These are phyloP conservation scores for Cyamopsis tetragonoloba DNA, from an alignment of 306 rosid species.

Conservation along the genomic window DNA sequence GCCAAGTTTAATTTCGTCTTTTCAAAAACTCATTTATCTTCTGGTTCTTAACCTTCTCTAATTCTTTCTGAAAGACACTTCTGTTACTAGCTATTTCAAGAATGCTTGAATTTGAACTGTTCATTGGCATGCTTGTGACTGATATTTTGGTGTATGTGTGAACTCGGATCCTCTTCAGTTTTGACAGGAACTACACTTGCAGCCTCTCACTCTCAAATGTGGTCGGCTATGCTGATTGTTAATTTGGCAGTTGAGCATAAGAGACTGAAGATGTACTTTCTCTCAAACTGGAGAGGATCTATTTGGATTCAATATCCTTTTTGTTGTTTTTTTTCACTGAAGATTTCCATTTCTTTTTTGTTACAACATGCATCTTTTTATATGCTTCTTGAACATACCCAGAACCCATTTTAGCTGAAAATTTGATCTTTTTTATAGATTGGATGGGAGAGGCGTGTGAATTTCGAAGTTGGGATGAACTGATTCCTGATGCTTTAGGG, in stretches of 20 bases:
- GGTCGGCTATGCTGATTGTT: too few species aligned
- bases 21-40: background rate
- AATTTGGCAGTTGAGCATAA: too few species aligned
- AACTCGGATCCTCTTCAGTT: too few species aligned
- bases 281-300: too few species aligned
- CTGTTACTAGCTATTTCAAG: background rate
- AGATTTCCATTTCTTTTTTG: background rate
- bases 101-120: background rate
- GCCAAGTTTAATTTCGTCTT: background rate
- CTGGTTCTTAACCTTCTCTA: background rate
- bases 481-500: conserved; percentile 89
- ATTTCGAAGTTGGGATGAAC: conserved; percentile 78
- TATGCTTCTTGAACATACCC: background rate
- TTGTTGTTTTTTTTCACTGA: background rate
- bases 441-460: conserved; percentile 64
- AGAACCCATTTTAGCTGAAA: background rate
- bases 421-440: conserved; percentile 20
- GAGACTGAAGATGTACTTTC: too few species aligned
- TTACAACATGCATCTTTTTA: background rate
- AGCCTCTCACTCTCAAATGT: too few species aligned
- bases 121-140: background rate
- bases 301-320: background rate
- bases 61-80: background rate
- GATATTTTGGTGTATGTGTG: conserved; percentile 4
- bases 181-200: too few species aligned